A percentile compares a stretch with the other conserved stretches of the same genome.
Conservation (phyloP, 305 asterid species). For the Plantago coronopus region DNA sequence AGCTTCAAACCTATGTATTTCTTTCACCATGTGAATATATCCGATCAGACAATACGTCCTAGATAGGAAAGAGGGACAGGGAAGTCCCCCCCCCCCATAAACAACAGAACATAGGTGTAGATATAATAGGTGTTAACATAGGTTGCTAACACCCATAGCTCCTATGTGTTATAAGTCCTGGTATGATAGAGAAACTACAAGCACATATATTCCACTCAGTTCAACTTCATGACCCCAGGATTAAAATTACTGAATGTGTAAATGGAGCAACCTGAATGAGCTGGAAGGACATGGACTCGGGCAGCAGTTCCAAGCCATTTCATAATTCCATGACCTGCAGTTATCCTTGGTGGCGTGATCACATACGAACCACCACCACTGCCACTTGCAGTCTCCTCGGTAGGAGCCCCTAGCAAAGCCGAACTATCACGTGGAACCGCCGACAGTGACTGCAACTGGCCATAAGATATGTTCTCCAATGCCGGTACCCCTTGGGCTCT, state of each 20-base stretch:
- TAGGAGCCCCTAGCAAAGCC: slow-evolving; percentile 34
- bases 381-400: slow-evolving; percentile 51
- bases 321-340: slow-evolving; percentile 64
- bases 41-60: too few relatives aligned
- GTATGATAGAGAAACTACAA: slow-evolving; percentile 4
- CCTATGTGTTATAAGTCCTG: neutral
- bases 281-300: slow-evolving; percentile 76
- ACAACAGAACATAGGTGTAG: too few relatives aligned
- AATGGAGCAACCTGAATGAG: slow-evolving; percentile 68
- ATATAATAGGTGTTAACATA: too few relatives aligned
- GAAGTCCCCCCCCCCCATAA: too few relatives aligned
- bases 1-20: too few relatives aligned
- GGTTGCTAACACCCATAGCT: too few relatives aligned
- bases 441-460: slow-evolving; percentile 83
- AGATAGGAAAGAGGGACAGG: too few relatives aligned
- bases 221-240: neutral
- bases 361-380: slow-evolving; percentile 67
- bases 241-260: slow-evolving; percentile 5
- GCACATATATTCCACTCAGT: neutral
- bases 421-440: slow-evolving; percentile 69
- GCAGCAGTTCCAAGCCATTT: slow-evolving; percentile 78
- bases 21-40: neutral
- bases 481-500: slow-evolving; percentile 38
- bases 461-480: slow-evolving; percentile 86
- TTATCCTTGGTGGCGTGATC: slow-evolving; percentile 68